A percentile compares a stretch with the other conserved stretches of the same genome.
Evolutionary conservation across 257 asterid genomes (phyloP).

Genomic region (Nicotiana knightiana): DNA sequence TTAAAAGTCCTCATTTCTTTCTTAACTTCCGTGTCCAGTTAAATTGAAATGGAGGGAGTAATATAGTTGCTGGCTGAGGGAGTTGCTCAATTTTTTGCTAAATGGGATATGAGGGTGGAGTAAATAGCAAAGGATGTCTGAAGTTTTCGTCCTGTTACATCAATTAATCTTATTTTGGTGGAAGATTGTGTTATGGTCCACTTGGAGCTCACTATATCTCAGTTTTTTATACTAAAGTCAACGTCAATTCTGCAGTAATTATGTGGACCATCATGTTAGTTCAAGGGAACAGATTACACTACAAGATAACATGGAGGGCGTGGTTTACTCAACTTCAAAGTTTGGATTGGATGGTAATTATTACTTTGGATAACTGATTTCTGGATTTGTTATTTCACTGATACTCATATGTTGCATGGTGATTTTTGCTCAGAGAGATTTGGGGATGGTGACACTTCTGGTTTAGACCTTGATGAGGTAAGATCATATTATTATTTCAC

Average conservation of each 20-base stretch:
- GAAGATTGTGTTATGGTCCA: neutral
- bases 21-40: too few species aligned
- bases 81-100: neutral
- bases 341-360: constrained; percentile 96
- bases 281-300: constrained; percentile 98
- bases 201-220: neutral
- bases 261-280: constrained; percentile 91
- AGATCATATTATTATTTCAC: neutral
- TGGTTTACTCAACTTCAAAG: constrained; percentile 72
- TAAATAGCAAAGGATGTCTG: neutral
- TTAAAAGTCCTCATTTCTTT: too few species aligned
- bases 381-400: constrained; percentile 11
- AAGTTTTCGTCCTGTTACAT: neutral
- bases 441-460: constrained; percentile 93
- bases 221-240: neutral
- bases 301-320: constrained; percentile 87
- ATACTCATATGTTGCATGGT: constrained; percentile 10
- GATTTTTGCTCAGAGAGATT: constrained; percentile 68
- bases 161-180: neutral
- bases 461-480: constrained; percentile 97
- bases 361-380: constrained; percentile 6
- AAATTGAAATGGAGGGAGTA: too few species aligned
- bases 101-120: neutral
- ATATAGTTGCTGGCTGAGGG: neutral
- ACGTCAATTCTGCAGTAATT: constrained; percentile 54